Evolutionary conservation across 495 filamentous ascomycete species (phyloP).

Genomic region (Annulohypoxylon bovei): DNA sequence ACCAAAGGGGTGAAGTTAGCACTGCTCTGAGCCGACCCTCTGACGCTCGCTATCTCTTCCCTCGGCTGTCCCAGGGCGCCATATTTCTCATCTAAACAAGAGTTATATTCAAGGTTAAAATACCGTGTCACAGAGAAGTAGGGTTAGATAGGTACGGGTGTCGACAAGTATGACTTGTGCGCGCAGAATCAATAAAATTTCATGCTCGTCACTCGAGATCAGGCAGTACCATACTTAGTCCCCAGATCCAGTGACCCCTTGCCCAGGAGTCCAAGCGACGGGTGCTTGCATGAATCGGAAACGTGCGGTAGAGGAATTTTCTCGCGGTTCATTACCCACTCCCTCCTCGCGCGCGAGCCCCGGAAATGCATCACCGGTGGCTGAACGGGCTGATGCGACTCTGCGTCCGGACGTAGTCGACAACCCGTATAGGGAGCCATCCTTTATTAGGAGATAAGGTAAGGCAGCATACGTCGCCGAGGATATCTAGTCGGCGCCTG

Average conservation of each 20-base stretch:
- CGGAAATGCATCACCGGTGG: slow-evolving; percentile 18
- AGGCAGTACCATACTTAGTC: slow-evolving; percentile 31
- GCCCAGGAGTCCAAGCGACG: slow-evolving; percentile 25
- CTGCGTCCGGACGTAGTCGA: slow-evolving; percentile 14
- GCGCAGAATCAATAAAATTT: slow-evolving; percentile 15
- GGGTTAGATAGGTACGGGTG: slow-evolving; percentile 7
- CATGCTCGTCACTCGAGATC: slow-evolving; percentile 40
- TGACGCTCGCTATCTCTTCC: background rate
- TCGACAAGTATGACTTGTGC: slow-evolving; percentile 15
- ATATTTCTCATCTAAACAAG: background rate
- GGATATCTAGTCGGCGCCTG: slow-evolving; percentile 11
- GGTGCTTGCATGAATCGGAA: slow-evolving; percentile 43
- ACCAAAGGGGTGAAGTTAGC: slow-evolving; percentile 7
- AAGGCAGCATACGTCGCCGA: slow-evolving; percentile 4
- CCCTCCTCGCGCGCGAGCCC: slow-evolving; percentile 18
- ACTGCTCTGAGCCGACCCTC: slow-evolving; percentile 2
- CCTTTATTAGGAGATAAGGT: background rate
- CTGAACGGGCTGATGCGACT: slow-evolving; percentile 17
- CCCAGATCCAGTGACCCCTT: slow-evolving; percentile 43
- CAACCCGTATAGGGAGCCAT: background rate
- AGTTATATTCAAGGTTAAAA: background rate
- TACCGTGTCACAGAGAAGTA: background rate
- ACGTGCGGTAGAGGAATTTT: slow-evolving; percentile 28
- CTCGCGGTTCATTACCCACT: slow-evolving; percentile 19
- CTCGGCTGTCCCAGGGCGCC: background rate